Evolutionary conservation across 306 rosid species (phyloP), one percentile per base, ranked within the genome.

Genomic region (Cucurbita pepo): DNA sequence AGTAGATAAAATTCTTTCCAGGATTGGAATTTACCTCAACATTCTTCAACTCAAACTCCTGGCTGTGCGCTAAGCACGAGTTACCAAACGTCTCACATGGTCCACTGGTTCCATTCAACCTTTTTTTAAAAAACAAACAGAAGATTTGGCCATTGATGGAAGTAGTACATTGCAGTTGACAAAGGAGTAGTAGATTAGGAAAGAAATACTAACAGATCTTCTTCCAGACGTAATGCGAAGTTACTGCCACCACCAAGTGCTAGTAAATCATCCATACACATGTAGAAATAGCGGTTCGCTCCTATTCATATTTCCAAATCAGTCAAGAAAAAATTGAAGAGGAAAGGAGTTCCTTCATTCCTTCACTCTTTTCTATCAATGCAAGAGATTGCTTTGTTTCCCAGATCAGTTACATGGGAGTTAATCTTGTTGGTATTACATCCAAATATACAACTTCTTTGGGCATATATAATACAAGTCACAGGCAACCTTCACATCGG

Each of bases 171-270:
- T 19, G 7, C 53, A 16, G 61, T 34, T 58, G 65, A 40, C 55
- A 50, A 40, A 37, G 60, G 37, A 72, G 48, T 34, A 72, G 52
- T 34, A 11, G 10, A 69, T 45, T 19, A 48, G 13, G 61, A 80
- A 45, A 14, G 22, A 78, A 41, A 50, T 50, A 78, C 97, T 94
- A 80, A 94, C 99, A 94, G 84, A 78, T 94, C 99, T 72, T 79
- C 99, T 76, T 89, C 95, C 76, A 94, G 86, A 78, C 88, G 77
- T 78, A 94, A 72, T 47, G 99, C 99, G 66, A 83, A 94, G 77
- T 79, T 88, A 63, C 96, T 95, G 73, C 99, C 97, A 7, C 96
- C 99, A 21, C 99, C 99, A 57, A 94, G 85, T 67, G 91, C 97
- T 76, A 94, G 88, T 47, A 88, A 72, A 74, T 94, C 97, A 69